Conservation (phyloP, 352 stramenopile genomes). For the Pythium myriotylum region DNA sequence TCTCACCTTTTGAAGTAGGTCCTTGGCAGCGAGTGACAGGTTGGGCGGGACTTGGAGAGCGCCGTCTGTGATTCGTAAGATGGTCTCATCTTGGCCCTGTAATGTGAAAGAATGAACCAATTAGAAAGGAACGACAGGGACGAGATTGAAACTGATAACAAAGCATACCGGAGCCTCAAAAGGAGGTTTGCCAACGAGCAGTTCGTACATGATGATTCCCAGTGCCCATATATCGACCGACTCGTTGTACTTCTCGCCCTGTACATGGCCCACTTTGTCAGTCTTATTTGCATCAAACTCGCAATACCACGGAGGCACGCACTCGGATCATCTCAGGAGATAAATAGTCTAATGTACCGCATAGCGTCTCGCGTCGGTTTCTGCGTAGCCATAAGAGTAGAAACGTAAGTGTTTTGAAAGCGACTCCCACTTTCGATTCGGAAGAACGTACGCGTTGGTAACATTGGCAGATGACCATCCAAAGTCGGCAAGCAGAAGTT, state of each 20-base stretch:
- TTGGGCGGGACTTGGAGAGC: conserved; percentile 62
- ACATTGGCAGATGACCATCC: conserved; percentile 96
- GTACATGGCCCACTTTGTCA: too few relatives aligned
- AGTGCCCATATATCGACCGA: conserved; percentile 99
- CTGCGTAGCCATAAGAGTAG: conserved; percentile 25
- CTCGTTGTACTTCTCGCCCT: conserved; percentile 96
- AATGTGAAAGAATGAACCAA: too few relatives aligned
- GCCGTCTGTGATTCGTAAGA: conserved; percentile 93
- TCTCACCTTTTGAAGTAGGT: conserved; percentile 75
- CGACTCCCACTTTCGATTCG: not conserved
- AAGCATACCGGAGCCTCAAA: too few relatives aligned
- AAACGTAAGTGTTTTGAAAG: not conserved
- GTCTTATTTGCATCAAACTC: too few relatives aligned
- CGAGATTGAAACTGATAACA: too few relatives aligned
- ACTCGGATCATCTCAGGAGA: conserved; percentile 99
- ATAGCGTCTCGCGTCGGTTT: conserved; percentile 96
- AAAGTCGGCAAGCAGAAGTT: conserved; percentile 99
- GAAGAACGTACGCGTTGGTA: conserved; percentile 54
- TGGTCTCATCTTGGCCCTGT: conserved; percentile 94
- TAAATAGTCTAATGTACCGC: conserved; percentile 99
- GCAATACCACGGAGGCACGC: too few relatives aligned
- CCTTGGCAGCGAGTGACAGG: conserved; percentile 70
- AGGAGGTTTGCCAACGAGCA: conserved; percentile 95
- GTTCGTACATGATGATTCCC: conserved; percentile 98
- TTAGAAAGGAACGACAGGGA: too few relatives aligned